Base-by-base conservation (phyloP, 164 flowering plant species). In the Euptelea pleiosperma region DNA sequence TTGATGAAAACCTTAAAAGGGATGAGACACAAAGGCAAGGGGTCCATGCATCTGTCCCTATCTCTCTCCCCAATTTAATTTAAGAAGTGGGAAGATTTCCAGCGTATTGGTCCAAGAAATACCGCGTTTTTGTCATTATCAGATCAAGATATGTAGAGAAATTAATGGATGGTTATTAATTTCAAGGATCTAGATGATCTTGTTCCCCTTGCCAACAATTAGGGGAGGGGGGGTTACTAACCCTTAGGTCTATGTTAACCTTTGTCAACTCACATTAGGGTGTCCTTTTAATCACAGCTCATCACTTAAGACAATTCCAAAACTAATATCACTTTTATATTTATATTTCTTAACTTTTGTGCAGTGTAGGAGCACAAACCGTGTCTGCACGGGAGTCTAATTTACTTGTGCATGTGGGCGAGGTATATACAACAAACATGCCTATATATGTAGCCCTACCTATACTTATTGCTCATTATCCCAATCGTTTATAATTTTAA, bases 101-200 rank as follows among this genome's bases (percentile, higher is more conserved):
- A 22, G 16, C 30, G 14, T 40, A 37, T 64, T 49, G 30, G 30
- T 48, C 56, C 56, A 64, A 48, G 48, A 49, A 44, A 48, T 40
- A 56, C 40, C 45, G 53, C 37, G 7, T 14, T 46, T 47, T 49
- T 48, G 53, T 56, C 67, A 26, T 47, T 48, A 63, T 45, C 37
- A 42, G 31, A n/a, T 34, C n/a, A 16, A 19, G 15, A 2, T 6
- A 47, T 15, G 34, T 9, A 41, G 34, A 24, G 16, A 7, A 25
- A 30, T 33, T 46, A 15, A 33, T 16, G 43, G 46, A 42, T 18
- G 1, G n/a, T n/a, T n/a, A n/a, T n/a, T n/a, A n/a, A 9, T 16
- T 42, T 42, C 4, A 33, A 34, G 19, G 30, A 42, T 42, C 18
- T 19, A 18, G 46, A 44, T 16, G 19, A 54, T 45, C 42, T 6